phyloP scores from a whole-genome alignment of 192 early-diverging fungal genomes.

The Coemansia sp. region DNA sequence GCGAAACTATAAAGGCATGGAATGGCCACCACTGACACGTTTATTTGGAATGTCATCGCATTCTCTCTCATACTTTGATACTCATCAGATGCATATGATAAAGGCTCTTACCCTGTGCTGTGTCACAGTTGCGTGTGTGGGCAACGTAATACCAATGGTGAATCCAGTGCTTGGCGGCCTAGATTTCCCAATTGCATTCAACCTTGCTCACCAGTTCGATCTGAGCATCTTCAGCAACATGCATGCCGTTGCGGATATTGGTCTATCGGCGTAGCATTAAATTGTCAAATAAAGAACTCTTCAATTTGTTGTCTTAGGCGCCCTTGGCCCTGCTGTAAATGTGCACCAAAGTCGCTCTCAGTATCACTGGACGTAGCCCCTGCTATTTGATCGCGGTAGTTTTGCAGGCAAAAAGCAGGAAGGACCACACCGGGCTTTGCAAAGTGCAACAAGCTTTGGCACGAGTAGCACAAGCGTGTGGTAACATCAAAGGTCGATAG shows the following conservation, averaged over 20 bases:
- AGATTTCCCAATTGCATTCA: background rate
- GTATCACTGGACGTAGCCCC: background rate
- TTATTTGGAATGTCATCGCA: background rate
- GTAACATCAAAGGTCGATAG: constrained; percentile 18
- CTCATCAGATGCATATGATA: background rate
- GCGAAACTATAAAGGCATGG: background rate
- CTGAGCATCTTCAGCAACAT: background rate
- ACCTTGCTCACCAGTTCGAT: constrained; percentile 4
- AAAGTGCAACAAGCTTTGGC: constrained; percentile 31
- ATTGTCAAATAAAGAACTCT: constrained; percentile 56
- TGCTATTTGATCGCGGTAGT: constrained; percentile 3
- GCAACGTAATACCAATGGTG: background rate
- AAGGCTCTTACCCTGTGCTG: background rate
- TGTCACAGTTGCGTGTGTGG: background rate
- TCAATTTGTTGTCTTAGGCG: constrained; percentile 61
- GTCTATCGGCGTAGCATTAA: background rate
- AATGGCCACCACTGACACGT: background rate
- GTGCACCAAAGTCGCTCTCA: background rate
- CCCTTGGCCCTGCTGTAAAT: constrained; percentile 21
- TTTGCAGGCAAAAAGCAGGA: constrained; percentile 24
- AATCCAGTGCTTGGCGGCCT: background rate
- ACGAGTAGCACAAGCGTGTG: constrained; percentile 33
- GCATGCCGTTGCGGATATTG: background rate
- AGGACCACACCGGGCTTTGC: constrained; percentile 24
- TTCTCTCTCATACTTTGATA: background rate